Evolutionary conservation across 2,329 filamentous ascomycete species (phyloP), one percentile per base, ranked within the genome.

Genomic region (Dothiorella sarmentorum): DNA sequence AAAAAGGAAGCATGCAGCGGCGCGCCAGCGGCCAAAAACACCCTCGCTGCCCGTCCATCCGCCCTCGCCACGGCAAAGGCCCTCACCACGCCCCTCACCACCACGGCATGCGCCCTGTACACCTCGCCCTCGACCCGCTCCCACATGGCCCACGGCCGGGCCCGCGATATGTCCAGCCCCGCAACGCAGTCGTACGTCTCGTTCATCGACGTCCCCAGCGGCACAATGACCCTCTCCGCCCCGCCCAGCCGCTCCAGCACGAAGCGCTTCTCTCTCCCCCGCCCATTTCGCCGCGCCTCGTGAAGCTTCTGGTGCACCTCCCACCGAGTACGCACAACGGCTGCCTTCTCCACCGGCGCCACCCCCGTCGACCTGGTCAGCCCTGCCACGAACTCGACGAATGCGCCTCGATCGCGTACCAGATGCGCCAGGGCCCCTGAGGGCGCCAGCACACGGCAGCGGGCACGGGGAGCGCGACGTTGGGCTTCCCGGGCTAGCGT

Each of bases 101-200:
- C 43, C 13, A 58, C 31, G 2, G 11, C 22, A 17, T 58, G 56
- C 4, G 44, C 44, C 33, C n/a, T 27, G 24, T 51, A 51, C 11
- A 9, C 24, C 20, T 58, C 55, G 7, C 31, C 55, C 20, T 47
- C 40, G 2, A 51, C 17, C n/a, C n/a, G 24, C 56, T 58, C 43
- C 10, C 56, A n/a, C 56, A 58, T 37, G 9, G 26, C 18, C 56
- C 56, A 58, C 24, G 56, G 56, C 44, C 20, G 20, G 17, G 13
- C 38, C 4, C 26, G 22, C 33, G 56, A 58, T 3, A 58, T 17
- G 26, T 51, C 44, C 3, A 58, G 35, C 15, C 45, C 22, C n/a
- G 56, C 44, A 7, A 58, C 26, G 4, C 35, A n/a, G 24, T 58
- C 38, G 18, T 58, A 58, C 44, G 37, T 35, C 35, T 58, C 56